Conservation (phyloP, 1,139 yeast species). For the Yamadazyma buinensis region DNA sequence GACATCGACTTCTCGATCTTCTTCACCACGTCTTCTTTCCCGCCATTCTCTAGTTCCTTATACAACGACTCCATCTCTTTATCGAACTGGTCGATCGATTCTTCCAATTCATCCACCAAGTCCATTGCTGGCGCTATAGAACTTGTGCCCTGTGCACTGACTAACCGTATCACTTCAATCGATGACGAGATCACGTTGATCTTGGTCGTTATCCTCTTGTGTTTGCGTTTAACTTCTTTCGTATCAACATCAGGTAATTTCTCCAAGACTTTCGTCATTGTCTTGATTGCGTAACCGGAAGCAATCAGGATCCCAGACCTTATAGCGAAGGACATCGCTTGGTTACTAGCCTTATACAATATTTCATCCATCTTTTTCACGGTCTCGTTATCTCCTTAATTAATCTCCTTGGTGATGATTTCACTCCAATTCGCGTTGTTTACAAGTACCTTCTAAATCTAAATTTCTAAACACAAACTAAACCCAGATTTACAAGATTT, state of each 20-base stretch:
- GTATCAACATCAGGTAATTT: slow-evolving; percentile 60
- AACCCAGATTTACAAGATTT: no score
- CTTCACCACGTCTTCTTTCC: slow-evolving; percentile 33
- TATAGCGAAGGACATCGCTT: slow-evolving; percentile 77
- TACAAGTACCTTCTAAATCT: slow-evolving; percentile 4
- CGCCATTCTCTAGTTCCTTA: slow-evolving; percentile 21
- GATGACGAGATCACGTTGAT: slow-evolving; percentile 65
- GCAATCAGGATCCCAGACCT: slow-evolving; percentile 76
- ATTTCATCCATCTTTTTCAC: slow-evolving; percentile 34
- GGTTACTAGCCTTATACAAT: slow-evolving; percentile 62
- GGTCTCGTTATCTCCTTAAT: not conserved
- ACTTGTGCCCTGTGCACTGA: slow-evolving; percentile 72
- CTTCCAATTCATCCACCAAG: slow-evolving; percentile 53
- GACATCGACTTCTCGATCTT: slow-evolving; percentile 50
- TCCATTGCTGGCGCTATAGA: slow-evolving; percentile 55
- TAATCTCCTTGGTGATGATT: no score
- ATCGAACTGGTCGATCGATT: slow-evolving; percentile 60
- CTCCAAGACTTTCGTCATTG: slow-evolving; percentile 56
- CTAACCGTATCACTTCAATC: slow-evolving; percentile 64
- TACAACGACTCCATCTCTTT: slow-evolving; percentile 36
- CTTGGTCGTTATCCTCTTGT: slow-evolving; percentile 52
- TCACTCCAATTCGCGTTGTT: slow-evolving; percentile 6
- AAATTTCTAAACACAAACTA: not conserved
- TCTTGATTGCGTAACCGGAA: slow-evolving; percentile 69
- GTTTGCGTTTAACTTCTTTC: slow-evolving; percentile 35